phyloP scores from a whole-genome alignment of 352 stramenopile genomes.

The Pythium apleroticum region DNA sequence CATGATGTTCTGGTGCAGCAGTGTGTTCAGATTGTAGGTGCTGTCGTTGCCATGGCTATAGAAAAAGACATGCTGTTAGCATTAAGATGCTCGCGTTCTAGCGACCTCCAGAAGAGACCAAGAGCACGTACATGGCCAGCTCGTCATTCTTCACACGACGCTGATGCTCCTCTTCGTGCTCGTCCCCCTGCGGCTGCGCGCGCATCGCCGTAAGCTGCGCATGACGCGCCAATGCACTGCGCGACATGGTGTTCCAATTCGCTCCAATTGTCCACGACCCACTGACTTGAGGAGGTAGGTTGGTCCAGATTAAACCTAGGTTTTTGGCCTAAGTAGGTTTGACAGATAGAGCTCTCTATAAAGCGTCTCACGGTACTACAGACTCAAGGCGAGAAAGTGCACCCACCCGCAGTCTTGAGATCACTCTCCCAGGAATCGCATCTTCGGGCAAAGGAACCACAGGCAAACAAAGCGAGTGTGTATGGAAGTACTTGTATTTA shows the following conservation, averaged over 20 bases:
- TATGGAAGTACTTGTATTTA: not conserved
- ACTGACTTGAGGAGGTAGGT: not conserved
- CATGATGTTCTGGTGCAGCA: conserved; percentile 95
- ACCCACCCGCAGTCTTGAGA: no score
- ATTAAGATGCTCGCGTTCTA: not conserved
- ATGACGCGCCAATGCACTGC: conserved; percentile 68
- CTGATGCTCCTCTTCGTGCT: conserved; percentile 34
- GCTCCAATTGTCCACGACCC: not conserved
- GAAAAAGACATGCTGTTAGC: not conserved
- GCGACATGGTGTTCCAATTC: conserved; percentile 46
- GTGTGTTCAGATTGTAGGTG: conserved; percentile 96
- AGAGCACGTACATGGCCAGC: conserved; percentile 50
- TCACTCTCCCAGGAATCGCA: no score
- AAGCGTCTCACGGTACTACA: no score
- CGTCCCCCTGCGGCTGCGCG: conserved; percentile 40
- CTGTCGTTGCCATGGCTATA: conserved; percentile 80
- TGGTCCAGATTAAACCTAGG: not conserved
- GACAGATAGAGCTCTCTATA: no score
- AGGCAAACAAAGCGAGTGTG: not conserved
- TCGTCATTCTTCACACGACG: conserved; percentile 79
- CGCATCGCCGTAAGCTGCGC: conserved; percentile 51
- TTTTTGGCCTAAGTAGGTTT: not conserved
- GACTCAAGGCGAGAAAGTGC: conserved; percentile 1
- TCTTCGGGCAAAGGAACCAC: no score
- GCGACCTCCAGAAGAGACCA: not conserved